Conservation (phyloP, 306 rosid species). For the Castanopsis chinensis region DNA sequence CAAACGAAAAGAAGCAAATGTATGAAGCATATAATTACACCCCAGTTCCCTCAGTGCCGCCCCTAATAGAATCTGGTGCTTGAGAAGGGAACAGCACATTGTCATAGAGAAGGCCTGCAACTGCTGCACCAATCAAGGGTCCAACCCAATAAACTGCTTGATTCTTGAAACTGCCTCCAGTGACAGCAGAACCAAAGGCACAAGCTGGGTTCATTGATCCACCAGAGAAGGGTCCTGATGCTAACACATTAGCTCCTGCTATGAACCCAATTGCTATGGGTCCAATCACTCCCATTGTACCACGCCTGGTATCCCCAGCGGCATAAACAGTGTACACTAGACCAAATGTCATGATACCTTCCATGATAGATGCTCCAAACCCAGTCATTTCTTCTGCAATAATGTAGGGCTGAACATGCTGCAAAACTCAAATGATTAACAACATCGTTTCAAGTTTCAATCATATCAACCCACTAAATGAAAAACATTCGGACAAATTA, state of each 20-base stretch:
- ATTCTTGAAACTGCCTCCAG: slow-evolving; percentile 71
- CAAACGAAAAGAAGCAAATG: background rate
- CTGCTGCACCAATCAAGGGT: slow-evolving; percentile 73
- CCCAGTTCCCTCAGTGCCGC: slow-evolving; percentile 30
- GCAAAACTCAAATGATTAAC: slow-evolving; percentile 4
- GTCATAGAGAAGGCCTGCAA: slow-evolving; percentile 77
- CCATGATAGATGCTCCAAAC: slow-evolving; percentile 84
- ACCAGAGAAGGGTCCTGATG: slow-evolving; percentile 81
- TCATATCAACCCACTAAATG: too few species aligned
- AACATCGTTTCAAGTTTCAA: too few species aligned
- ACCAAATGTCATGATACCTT: slow-evolving; percentile 66
- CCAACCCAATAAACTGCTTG: slow-evolving; percentile 97
- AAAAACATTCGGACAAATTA: too few species aligned
- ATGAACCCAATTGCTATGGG: slow-evolving; percentile 59
- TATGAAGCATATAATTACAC: slow-evolving; percentile 15
- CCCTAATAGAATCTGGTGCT: slow-evolving; percentile 30
- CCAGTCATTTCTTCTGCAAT: slow-evolving; percentile 89
- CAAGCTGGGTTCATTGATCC: slow-evolving; percentile 90
- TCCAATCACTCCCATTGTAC: slow-evolving; percentile 47
- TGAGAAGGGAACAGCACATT: slow-evolving; percentile 47
- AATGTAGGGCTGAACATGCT: slow-evolving; percentile 62
- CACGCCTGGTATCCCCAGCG: slow-evolving; percentile 63
- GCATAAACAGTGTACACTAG: slow-evolving; percentile 74
- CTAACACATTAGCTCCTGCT: slow-evolving; percentile 66
- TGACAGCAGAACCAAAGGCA: slow-evolving; percentile 74